A percentile compares a stretch with the other conserved stretches of the same genome.
Evolutionary conservation across 2,329 filamentous ascomycete species (phyloP).

Genomic region (Ascochyta pisi): DNA sequence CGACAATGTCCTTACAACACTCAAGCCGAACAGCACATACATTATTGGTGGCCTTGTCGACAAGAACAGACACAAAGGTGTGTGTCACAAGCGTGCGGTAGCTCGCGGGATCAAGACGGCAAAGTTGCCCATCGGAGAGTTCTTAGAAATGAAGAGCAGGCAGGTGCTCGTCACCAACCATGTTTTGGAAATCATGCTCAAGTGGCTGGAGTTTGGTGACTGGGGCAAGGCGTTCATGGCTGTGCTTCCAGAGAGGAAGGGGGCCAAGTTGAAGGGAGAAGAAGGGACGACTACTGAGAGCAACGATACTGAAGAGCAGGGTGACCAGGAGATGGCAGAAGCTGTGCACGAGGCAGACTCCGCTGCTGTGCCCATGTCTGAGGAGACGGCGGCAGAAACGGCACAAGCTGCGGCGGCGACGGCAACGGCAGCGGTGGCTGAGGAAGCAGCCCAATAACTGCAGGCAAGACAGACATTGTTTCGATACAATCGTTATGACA

Average conservation of each 20-base stretch:
- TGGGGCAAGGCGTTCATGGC: constrained; percentile 90
- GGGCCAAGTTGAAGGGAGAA: constrained; percentile 67
- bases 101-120: constrained; percentile 83
- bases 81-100: constrained; percentile 84
- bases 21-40: constrained; percentile 89
- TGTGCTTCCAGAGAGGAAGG: constrained; percentile 91
- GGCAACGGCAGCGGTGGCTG: constrained; percentile 1
- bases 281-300: constrained; percentile 23
- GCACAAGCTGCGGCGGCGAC: constrained; percentile 5
- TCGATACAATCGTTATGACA: constrained; percentile 3
- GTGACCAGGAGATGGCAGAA: constrained; percentile 20
- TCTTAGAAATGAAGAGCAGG: constrained; percentile 86
- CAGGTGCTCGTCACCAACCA: constrained; percentile 93
- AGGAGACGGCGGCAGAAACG: constrained; percentile 11
- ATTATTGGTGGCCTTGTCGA: constrained; percentile 95
- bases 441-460: constrained; percentile 5
- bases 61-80: constrained; percentile 92
- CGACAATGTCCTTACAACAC: constrained; percentile 78
- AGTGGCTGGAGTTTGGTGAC: constrained; percentile 87
- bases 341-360: constrained; percentile 17
- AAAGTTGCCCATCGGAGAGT: constrained; percentile 92
- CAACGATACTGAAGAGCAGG: constrained; percentile 19
- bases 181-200: constrained; percentile 94
- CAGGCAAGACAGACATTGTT: not conserved
- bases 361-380: not conserved